Conservation (phyloP, 768 basidiomycete genomes). For the Daedaleopsis sinensis region DNA sequence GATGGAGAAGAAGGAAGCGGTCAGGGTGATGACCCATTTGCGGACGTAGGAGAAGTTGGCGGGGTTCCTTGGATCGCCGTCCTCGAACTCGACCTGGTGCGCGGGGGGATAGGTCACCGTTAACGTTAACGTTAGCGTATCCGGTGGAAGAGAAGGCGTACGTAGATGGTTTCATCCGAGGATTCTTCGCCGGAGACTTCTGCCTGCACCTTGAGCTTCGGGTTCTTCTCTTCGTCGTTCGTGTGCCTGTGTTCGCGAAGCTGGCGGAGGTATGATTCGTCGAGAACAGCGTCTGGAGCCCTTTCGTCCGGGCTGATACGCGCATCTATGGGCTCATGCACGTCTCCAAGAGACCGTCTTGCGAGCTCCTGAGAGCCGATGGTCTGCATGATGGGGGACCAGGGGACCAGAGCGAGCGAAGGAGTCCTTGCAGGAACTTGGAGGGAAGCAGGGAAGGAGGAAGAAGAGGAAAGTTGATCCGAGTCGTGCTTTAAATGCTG, state of each 20-base stretch:
- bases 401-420: too few relatives aligned
- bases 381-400: conserved; percentile 1
- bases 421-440: too few relatives aligned
- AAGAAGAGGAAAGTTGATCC: too few relatives aligned
- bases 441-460: too few relatives aligned
- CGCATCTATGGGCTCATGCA: conserved; percentile 41
- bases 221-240: conserved; percentile 15
- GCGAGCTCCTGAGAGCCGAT: conserved; percentile 20
- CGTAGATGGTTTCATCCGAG: conserved; percentile 27
- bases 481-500: too few relatives aligned
- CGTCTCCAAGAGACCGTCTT: conserved; percentile 18
- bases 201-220: background rate
- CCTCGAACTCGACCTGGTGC: conserved; percentile 38
- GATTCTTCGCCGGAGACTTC: background rate
- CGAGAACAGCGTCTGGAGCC: conserved; percentile 36
- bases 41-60: conserved; percentile 32
- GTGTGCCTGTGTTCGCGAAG: conserved; percentile 34
- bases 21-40: conserved; percentile 45
- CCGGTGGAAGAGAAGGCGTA: conserved; percentile 5
- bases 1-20: conserved; percentile 51
- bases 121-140: background rate
- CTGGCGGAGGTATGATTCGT: conserved; percentile 36
- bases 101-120: background rate
- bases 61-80: conserved; percentile 37
- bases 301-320: conserved; percentile 36